Evolutionary conservation across 768 basidiomycete species (phyloP).

Genomic region (Leccinellum rugosiceps): DNA sequence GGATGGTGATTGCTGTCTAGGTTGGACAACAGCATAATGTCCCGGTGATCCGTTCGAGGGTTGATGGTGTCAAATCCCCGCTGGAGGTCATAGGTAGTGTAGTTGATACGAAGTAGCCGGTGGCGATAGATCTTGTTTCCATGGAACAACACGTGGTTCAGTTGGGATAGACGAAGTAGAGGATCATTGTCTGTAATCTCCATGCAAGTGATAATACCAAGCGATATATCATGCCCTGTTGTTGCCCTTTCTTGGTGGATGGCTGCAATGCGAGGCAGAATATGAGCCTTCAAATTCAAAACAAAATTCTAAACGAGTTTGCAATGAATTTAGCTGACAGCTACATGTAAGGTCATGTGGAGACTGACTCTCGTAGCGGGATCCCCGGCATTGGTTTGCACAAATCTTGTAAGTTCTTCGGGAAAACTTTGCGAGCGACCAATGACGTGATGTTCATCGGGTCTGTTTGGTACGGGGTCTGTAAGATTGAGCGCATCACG

Average conservation of each 20-base stretch:
- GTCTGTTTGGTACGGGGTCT: neutral
- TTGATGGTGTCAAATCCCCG: no score
- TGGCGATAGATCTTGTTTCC: neutral
- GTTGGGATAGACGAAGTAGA: neutral
- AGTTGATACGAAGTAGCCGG: no score
- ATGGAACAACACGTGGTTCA: neutral
- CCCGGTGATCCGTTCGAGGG: no score
- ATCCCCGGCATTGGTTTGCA: neutral
- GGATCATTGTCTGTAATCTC: neutral
- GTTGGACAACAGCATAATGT: no score
- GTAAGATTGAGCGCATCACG: neutral
- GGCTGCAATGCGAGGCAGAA: neutral
- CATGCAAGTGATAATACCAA: no score
- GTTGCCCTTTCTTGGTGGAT: neutral
- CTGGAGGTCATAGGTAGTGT: neutral
- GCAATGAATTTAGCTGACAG: neutral
- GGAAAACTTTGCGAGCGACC: neutral
- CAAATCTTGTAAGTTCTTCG: neutral
- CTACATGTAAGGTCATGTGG: no score
- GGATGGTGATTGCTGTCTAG: no score
- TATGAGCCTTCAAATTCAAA: neutral
- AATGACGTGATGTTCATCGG: neutral
- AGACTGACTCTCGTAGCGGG: neutral
- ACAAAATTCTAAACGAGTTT: neutral
- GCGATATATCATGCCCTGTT: no score